Conservation (phyloP, 768 basidiomycete genomes). For the Phlegmacium glaucopus region DNA sequence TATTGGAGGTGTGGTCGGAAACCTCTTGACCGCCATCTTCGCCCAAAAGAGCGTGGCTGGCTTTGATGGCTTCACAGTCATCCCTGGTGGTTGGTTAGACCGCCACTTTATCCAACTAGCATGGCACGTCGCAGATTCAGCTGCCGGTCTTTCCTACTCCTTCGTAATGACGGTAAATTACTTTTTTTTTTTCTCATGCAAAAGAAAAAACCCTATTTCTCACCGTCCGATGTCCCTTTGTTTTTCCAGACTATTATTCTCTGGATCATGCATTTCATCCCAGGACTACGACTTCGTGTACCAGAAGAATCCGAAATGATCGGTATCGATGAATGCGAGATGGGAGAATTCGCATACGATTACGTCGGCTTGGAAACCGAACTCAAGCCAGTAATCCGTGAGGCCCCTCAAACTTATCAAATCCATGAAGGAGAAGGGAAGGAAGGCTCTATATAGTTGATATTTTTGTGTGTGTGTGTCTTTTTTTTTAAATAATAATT, state of each 20-base stretch:
- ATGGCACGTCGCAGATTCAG: slow-evolving; percentile 78
- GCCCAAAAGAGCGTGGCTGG: slow-evolving; percentile 77
- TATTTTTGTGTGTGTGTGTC: too few relatives aligned
- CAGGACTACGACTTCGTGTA: slow-evolving; percentile 63
- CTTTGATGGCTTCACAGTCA: slow-evolving; percentile 70
- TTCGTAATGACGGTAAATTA: slow-evolving; percentile 66
- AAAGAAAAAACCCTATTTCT: too few relatives aligned
- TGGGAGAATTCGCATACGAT: slow-evolving; percentile 89
- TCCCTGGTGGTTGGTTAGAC: slow-evolving; percentile 87
- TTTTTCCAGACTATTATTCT: slow-evolving; percentile 57
- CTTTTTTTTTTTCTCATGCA: neutral
- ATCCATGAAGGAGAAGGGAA: neutral
- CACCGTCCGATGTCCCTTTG: too few relatives aligned
- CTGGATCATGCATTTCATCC: slow-evolving; percentile 77
- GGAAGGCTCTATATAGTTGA: too few relatives aligned
- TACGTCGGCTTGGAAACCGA: slow-evolving; percentile 67
- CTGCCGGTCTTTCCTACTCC: slow-evolving; percentile 63
- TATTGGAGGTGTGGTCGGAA: slow-evolving; percentile 77
- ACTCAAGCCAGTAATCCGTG: slow-evolving; percentile 16
- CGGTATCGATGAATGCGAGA: slow-evolving; percentile 86
- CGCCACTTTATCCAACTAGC: slow-evolving; percentile 80
- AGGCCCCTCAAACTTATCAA: neutral
- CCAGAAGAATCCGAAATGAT: slow-evolving; percentile 61
- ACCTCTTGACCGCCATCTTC: slow-evolving; percentile 84
- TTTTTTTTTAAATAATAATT: too few relatives aligned